Conservation (phyloP, 73 alveolate genomes). For the Uronychia setigera region DNA sequence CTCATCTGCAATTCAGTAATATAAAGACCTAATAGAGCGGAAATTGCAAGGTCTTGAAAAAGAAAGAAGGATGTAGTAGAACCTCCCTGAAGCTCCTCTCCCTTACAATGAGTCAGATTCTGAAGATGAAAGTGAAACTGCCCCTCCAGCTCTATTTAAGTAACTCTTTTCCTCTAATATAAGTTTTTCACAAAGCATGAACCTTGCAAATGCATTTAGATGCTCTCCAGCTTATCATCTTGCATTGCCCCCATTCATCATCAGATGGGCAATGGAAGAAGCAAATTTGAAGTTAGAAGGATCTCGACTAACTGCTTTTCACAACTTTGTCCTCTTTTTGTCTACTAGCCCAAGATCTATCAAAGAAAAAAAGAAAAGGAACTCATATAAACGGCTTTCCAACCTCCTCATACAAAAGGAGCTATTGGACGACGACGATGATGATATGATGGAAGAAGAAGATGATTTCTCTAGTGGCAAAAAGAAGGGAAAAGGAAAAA, state of each 20-base stretch:
- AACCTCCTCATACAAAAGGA: neutral
- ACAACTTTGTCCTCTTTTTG: slow-evolving; percentile 39
- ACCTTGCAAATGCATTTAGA: neutral
- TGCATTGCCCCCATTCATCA: neutral
- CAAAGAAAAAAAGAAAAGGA: neutral
- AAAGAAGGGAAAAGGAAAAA: neutral
- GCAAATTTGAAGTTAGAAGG: neutral
- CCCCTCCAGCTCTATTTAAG: neutral
- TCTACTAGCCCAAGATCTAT: slow-evolving; percentile 2
- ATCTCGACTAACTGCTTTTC: neutral
- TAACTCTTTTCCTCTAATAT: neutral
- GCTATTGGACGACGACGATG: neutral
- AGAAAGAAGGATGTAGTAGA: neutral
- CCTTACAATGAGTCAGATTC: neutral
- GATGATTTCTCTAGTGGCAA: neutral
- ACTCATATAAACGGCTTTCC: neutral
- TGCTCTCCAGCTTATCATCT: neutral
- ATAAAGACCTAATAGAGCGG: neutral
- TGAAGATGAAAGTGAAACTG: neutral
- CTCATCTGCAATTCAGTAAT: neutral
- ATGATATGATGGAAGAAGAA: neutral
- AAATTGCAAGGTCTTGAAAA: neutral
- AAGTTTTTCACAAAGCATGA: neutral
- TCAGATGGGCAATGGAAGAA: neutral
- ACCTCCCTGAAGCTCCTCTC: neutral